Evolutionary conservation across 179 eudicot genomes (phyloP).

Genomic region (Amaranthus tricolor): DNA sequence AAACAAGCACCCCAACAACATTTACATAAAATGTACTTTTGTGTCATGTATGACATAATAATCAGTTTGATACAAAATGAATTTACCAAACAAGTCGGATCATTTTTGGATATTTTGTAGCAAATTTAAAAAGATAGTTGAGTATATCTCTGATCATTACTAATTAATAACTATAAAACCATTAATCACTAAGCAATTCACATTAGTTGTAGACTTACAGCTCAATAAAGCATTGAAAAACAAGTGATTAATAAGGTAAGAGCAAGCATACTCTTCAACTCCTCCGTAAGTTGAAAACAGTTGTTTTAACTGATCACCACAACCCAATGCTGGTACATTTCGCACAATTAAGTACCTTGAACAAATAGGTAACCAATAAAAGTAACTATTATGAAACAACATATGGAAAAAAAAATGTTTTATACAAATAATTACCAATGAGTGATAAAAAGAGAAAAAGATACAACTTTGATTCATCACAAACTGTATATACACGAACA

Average conservation of each 20-base stretch:
- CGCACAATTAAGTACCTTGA: constrained; percentile 81
- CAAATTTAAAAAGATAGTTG: too few relatives aligned
- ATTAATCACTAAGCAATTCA: neutral
- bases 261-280: constrained; percentile 66
- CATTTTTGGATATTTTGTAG: too few relatives aligned
- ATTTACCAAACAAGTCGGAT: too few relatives aligned
- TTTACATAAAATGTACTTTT: too few relatives aligned
- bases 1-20: neutral
- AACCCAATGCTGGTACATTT: constrained; percentile 87
- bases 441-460: constrained; percentile 5
- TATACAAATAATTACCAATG: neutral
- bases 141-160: neutral
- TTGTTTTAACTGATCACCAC: constrained; percentile 73
- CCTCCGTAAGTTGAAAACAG: constrained; percentile 72
- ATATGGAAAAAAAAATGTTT: neutral
- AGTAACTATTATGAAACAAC: neutral
- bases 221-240: neutral
- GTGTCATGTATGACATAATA: too few relatives aligned
- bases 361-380: neutral
- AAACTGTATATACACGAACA: constrained; percentile 83
- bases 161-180: neutral
- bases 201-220: neutral
- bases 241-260: neutral
- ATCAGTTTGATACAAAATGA: too few relatives aligned
- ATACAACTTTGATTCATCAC: constrained; percentile 85